These are phyloP conservation scores for Magnaporthiopsis poae DNA, from an alignment of 2,329 filamentous ascomycete genomes.

Conservation along the genomic window DNA sequence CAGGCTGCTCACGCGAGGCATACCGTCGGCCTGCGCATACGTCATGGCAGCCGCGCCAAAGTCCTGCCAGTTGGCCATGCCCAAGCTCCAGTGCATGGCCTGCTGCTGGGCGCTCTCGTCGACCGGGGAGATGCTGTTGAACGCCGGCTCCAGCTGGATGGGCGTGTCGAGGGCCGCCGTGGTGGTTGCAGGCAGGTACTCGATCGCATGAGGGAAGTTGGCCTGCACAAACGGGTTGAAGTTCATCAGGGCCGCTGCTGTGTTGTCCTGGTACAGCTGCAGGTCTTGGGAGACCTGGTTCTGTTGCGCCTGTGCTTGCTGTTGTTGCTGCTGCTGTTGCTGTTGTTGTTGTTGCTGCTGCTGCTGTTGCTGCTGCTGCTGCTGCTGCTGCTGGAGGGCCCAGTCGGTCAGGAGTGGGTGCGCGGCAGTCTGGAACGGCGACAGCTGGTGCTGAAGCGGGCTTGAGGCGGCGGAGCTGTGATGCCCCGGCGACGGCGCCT, in stretches of 20 bases:
- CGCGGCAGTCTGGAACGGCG: slow-evolving; percentile 41
- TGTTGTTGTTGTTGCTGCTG: slow-evolving; percentile 10
- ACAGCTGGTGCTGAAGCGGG: slow-evolving; percentile 44
- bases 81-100: slow-evolving; percentile 50
- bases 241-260: slow-evolving; percentile 39
- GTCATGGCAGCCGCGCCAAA: slow-evolving; percentile 55
- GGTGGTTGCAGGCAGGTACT: slow-evolving; percentile 49
- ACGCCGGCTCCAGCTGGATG: slow-evolving; percentile 53
- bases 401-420: slow-evolving; percentile 50
- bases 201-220: slow-evolving; percentile 46
- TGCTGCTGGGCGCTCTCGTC: slow-evolving; percentile 43
- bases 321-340: slow-evolving; percentile 13
- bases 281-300: slow-evolving; percentile 36
- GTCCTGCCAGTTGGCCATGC: slow-evolving; percentile 70
- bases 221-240: slow-evolving; percentile 38
- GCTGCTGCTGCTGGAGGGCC: slow-evolving; percentile 48
- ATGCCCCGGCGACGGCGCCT: slow-evolving; percentile 35
- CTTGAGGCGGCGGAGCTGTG: slow-evolving; percentile 42
- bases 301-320: slow-evolving; percentile 21
- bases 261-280: slow-evolving; percentile 47
- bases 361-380: too few relatives aligned
- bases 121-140: slow-evolving; percentile 47
- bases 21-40: slow-evolving; percentile 29
- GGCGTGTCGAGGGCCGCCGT: slow-evolving; percentile 55
- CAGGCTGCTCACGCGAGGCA: slow-evolving; percentile 34